These are phyloP conservation scores for Clonostachys chloroleuca DNA, from an alignment of 2,329 filamentous ascomycete genomes.

Conservation along the genomic window DNA sequence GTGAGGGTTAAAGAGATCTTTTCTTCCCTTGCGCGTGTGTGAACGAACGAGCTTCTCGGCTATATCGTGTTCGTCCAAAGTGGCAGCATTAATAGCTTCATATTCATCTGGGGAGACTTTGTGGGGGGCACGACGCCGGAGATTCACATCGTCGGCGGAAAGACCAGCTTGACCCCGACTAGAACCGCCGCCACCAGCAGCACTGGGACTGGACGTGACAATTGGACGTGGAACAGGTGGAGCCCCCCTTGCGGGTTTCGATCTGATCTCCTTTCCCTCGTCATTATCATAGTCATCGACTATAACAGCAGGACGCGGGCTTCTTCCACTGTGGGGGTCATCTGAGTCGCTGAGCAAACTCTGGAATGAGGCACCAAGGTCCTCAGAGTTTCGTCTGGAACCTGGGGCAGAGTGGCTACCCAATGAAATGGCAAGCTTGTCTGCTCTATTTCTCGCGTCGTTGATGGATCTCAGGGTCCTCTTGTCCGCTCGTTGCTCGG, in stretches of 20 bases:
- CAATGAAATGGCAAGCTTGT: slow-evolving; percentile 31
- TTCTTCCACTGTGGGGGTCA: slow-evolving; percentile 4
- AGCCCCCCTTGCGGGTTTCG: no score
- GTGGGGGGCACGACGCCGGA: slow-evolving; percentile 14
- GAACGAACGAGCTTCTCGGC: slow-evolving; percentile 18
- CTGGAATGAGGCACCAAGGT: slow-evolving; percentile 23
- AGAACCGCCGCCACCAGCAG: not conserved
- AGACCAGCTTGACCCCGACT: not conserved
- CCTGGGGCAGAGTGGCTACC: slow-evolving; percentile 29
- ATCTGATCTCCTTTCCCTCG: not conserved
- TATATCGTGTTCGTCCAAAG: slow-evolving; percentile 5
- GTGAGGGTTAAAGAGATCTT: slow-evolving; percentile 21
- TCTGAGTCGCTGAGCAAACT: slow-evolving; percentile 21
- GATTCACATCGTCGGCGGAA: slow-evolving; percentile 2
- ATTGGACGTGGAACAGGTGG: not conserved
- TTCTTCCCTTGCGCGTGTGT: slow-evolving; percentile 18
- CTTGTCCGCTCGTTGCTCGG: slow-evolving; percentile 27
- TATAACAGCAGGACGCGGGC: slow-evolving; percentile 1
- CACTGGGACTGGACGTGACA: not conserved
- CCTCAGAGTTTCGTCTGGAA: slow-evolving; percentile 26
- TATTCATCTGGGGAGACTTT: slow-evolving; percentile 12
- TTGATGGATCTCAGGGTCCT: slow-evolving; percentile 31
- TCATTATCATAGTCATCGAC: slow-evolving; percentile 4
- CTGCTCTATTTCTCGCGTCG: slow-evolving; percentile 30
- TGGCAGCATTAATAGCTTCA: slow-evolving; percentile 11